Evolutionary conservation across 805 yeast genomes (phyloP), one percentile per base, ranked within the genome.

Genomic region (Cyberlindnera japonica): DNA sequence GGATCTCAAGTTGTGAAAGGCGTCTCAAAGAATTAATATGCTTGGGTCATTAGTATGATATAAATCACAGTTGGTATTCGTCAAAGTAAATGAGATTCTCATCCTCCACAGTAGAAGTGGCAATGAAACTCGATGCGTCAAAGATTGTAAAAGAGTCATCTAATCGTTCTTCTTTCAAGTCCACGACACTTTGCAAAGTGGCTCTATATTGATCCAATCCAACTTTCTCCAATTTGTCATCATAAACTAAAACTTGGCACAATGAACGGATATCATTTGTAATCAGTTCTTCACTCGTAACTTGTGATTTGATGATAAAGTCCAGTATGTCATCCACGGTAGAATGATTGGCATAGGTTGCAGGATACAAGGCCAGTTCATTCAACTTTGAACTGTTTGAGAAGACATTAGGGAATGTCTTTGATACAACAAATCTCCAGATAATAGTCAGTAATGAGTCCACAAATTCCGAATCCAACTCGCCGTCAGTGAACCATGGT

Each of bases 401-500:
- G 58, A 84, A 81, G 16, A 84, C 84, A 40, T 77, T 69, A 4
- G 97, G 96, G 56, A 71, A 84, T 1, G 96, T 77, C 51, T 75
- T 77, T 23, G 79, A 74, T 2, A 91, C 85, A 9, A 87, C 81
- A 61, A 68, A 91, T 50, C 93, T 72, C 96, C 97, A 93, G 7
- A 90, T 79, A 31, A 90, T 90, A 16, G 87, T 79, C 49, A 87
- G 62, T 40, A 93, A 65, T 35, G 88, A 79, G 50, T 87, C 91
- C 43, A 93, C 90, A 55, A 93, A 93, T 62, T 91, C 98, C 3
- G 88, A 80, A 59, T 93, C 99, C 42, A 93, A 71, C 62, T 93
- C 98, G 25, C 90, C 80, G 59, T 93, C 99, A 0, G 97, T 89
- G 59, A 90, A 93, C 99, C 99, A 93, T 4, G 98, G 98, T 5